phyloP scores from a whole-genome alignment of 495 filamentous ascomycete genomes.

The Tuber indicum region DNA sequence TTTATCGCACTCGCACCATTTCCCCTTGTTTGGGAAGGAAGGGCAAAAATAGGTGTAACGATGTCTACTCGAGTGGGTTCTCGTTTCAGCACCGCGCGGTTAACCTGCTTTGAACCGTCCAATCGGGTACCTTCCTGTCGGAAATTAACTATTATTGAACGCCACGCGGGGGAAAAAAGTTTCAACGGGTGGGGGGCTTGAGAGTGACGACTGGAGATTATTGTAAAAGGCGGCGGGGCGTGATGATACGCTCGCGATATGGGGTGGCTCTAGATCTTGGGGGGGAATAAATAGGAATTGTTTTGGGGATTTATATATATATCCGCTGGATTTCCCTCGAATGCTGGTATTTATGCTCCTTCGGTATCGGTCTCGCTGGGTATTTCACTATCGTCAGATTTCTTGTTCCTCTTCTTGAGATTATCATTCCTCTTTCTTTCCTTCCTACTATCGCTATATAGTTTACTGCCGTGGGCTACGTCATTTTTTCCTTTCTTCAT shows the following conservation, averaged over 20 bases:
- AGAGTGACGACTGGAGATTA: not conserved
- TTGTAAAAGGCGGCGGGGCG: not conserved
- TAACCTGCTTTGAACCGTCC: not conserved
- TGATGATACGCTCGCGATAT: not conserved
- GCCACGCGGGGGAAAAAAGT: not conserved
- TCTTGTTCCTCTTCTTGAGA: not conserved
- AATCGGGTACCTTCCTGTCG: not conserved
- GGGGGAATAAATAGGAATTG: not conserved
- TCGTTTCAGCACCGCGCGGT: not conserved
- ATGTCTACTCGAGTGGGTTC: not conserved
- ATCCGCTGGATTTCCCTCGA: slow-evolving; percentile 9
- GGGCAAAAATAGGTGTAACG: not conserved
- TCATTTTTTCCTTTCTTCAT: not conserved
- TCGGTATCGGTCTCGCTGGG: not conserved
- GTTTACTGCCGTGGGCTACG: slow-evolving; percentile 3
- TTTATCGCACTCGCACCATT: too few species aligned
- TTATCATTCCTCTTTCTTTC: not conserved
- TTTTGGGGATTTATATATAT: slow-evolving; percentile 16
- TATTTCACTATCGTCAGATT: not conserved
- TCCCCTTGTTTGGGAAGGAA: not conserved
- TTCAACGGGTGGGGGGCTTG: not conserved
- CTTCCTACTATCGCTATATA: slow-evolving; percentile 2
- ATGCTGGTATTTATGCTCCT: not conserved
- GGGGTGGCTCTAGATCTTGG: not conserved
- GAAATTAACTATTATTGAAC: not conserved